Conservation (phyloP, 2,329 filamentous ascomycete species). For the Colletotrichum lini region DNA sequence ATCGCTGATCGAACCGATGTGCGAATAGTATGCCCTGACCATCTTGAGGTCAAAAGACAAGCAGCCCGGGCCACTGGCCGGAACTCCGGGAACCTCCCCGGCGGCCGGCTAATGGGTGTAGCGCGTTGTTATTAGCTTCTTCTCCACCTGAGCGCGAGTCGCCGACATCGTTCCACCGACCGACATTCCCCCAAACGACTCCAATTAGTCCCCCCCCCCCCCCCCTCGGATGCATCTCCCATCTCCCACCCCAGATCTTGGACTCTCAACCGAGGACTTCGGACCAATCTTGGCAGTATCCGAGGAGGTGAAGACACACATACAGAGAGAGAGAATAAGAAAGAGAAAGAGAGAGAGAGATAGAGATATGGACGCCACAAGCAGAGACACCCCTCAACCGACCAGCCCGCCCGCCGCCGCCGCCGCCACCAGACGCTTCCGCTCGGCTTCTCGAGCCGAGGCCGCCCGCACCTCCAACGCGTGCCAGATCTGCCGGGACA, state of each 20-base stretch:
- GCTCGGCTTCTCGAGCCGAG: conserved; percentile 35
- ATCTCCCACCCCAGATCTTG: conserved; percentile 6
- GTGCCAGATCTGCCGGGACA: conserved; percentile 32
- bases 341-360: too few relatives aligned
- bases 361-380: neutral
- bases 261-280: neutral
- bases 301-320: neutral
- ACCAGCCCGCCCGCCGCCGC: conserved; percentile 7
- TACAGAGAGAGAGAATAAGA: neutral
- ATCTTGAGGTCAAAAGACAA: neutral
- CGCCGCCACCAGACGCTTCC: conserved; percentile 17
- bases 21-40: neutral
- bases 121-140: too few relatives aligned
- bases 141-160: neutral
- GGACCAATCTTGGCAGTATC: conserved; percentile 2
- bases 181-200: neutral
- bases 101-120: too few relatives aligned
- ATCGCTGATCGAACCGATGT: neutral
- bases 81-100: too few relatives aligned
- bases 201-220: neutral
- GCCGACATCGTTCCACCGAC: neutral
- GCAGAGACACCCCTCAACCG: neutral
- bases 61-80: neutral
- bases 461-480: conserved; percentile 23
- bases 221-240: conserved; percentile 25